These are phyloP conservation scores for Papiliotrema flavescens DNA, from an alignment of 1,284 basidiomycete species.

Conservation along the genomic window DNA sequence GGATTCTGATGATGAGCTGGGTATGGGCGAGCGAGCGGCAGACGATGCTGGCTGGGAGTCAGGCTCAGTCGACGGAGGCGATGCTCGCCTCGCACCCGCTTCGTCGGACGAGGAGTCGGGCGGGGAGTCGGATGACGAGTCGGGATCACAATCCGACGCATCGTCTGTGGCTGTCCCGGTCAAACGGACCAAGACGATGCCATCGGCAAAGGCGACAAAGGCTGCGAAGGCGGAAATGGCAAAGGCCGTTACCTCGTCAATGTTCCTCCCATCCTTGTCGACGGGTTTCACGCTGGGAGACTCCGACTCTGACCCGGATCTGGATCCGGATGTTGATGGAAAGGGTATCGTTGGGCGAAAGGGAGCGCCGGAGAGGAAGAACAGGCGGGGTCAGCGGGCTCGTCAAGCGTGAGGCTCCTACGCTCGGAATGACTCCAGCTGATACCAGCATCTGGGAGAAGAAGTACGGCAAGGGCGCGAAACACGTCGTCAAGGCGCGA, in stretches of 20 bases:
- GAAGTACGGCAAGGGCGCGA: conserved; percentile 85
- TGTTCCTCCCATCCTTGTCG: conserved; percentile 82
- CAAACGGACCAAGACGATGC: conserved; percentile 23
- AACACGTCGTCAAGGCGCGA: conserved; percentile 72
- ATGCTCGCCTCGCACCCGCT: conserved; percentile 12
- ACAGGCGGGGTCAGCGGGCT: conserved; percentile 85
- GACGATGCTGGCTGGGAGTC: conserved; percentile 61
- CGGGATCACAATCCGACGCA: background rate
- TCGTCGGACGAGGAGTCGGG: conserved; percentile 21
- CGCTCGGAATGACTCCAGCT: background rate
- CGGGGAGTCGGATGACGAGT: conserved; percentile 8
- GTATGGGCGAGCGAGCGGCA: conserved; percentile 33
- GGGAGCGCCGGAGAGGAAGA: conserved; percentile 62
- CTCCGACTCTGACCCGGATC: conserved; percentile 69
- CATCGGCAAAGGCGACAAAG: conserved; percentile 30
- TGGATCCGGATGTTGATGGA: conserved; percentile 59
- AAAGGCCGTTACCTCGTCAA: conserved; percentile 55
- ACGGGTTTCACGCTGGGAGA: conserved; percentile 77
- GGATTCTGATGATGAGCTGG: conserved; percentile 20
- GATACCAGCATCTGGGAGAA: conserved; percentile 87
- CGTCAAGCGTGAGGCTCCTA: conserved; percentile 86
- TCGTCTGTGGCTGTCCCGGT: conserved; percentile 1
- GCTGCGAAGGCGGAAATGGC: conserved; percentile 11
- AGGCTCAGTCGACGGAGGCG: conserved; percentile 19
- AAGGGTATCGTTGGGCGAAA: conserved; percentile 50